Percentiles rank a stretch among this genome's conserved stretches.
These are phyloP conservation scores for Epichloe amarillans DNA, from an alignment of 2,329 filamentous ascomycete species.

Conservation along the genomic window DNA sequence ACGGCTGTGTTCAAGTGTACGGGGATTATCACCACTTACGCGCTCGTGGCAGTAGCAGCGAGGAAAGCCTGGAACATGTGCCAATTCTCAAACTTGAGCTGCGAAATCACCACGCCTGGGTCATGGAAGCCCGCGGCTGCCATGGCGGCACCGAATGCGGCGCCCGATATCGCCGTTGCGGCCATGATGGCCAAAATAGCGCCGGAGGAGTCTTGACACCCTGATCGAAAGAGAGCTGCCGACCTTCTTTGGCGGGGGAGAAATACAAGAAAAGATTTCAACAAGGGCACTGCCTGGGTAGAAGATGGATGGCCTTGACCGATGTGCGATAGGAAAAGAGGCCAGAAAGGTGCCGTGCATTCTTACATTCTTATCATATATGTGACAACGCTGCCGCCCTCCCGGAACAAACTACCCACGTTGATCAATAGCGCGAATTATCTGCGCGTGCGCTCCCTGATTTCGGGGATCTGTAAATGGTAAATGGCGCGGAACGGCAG, in stretches of 20 bases:
- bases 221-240: too few species aligned
- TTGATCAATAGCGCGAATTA: background rate
- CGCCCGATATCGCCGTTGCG: conserved; percentile 29
- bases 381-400: background rate
- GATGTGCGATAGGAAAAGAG: background rate
- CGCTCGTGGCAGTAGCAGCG: conserved; percentile 46
- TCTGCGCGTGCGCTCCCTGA: background rate
- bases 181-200: background rate
- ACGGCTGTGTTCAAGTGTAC: too few species aligned
- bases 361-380: background rate
- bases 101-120: conserved; percentile 44
- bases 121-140: conserved; percentile 46
- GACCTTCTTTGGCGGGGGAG: too few species aligned
- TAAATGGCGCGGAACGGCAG: background rate
- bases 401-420: background rate
- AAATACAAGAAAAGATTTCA: too few species aligned
- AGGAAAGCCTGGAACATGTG: conserved; percentile 55
- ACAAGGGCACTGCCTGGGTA: too few species aligned
- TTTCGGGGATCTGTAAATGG: background rate
- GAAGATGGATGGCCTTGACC: background rate
- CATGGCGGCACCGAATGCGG: conserved; percentile 48
- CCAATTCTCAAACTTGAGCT: conserved; percentile 47
- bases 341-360: background rate
- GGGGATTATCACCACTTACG: conserved; percentile 28
- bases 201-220: background rate